Evolutionary conservation across 192 early-diverging fungal genomes (phyloP).

Genomic region (Entomortierella parvispora): DNA sequence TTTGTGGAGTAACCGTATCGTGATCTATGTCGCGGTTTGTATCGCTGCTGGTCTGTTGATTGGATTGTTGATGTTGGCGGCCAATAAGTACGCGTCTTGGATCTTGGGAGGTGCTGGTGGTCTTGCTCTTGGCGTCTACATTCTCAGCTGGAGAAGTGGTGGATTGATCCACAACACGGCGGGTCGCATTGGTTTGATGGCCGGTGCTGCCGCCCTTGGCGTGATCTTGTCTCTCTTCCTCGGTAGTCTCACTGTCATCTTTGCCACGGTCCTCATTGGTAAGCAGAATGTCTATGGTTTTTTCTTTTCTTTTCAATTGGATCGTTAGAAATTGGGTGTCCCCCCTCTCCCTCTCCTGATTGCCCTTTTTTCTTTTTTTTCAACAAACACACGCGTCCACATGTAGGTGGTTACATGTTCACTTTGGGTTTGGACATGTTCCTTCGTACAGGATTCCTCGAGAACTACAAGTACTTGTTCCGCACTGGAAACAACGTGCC

Average conservation of each 20-base stretch:
- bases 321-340: no score
- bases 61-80: constrained; percentile 12
- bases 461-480: constrained; percentile 28
- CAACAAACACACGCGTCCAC: no score
- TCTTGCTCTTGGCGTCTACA: constrained; percentile 22
- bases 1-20: constrained; percentile 16
- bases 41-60: constrained; percentile 13
- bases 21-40: constrained; percentile 19
- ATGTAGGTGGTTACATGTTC: constrained; percentile 35
- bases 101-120: constrained; percentile 24
- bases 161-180: constrained; percentile 25
- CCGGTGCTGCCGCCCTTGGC: constrained; percentile 17
- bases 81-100: constrained; percentile 17
- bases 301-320: neutral
- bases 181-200: constrained; percentile 24
- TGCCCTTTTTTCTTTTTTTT: neutral
- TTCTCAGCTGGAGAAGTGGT: constrained; percentile 22
- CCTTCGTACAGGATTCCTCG: constrained; percentile 28
- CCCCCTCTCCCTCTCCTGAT: neutral
- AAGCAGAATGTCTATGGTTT: neutral
- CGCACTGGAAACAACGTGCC: constrained; percentile 8
- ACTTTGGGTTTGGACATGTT: constrained; percentile 29
- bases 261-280: constrained; percentile 27
- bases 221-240: constrained; percentile 15
- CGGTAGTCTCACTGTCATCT: constrained; percentile 12